Base-by-base conservation (phyloP, 2,329 filamentous ascomycete species). In the Pseudocercospora fuligena region DNA sequence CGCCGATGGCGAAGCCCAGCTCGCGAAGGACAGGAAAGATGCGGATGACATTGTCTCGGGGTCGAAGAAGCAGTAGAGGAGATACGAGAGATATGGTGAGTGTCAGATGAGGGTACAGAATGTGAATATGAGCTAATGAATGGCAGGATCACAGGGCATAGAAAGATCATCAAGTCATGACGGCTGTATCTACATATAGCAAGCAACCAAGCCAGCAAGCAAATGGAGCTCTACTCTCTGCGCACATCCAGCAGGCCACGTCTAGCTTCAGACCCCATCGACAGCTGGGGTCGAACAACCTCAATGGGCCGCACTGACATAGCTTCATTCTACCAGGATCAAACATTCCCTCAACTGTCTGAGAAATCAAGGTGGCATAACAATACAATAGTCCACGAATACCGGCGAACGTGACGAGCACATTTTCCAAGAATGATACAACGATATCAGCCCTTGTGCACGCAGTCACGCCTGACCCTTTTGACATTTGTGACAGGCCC, bases 11-110 rank as follows among this genome's bases (percentile, higher is more conserved):
- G 74, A 76, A 66, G 70, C 68, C 8, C 59, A 73, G 54, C 64
- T 76, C 11, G 74, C 70, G 12, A 74, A 77, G 71, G 73, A 77
- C 67, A 70, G 70, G 66, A 69, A 74, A 70, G 73, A 75, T 56
- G 66, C 70, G 21, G 72, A 73, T 49, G 70, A 74, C 43, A 59
- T 66, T 66, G 31, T 63, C 16, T 47, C 53, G 7, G 61, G 53
- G 19, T 53, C 25, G 2, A 58, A 58, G 56, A 67, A 67, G 66
- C 63, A 71, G 60, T 69, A 69, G 63, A 62, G 58, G 47, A 25
- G 12, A n/a, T 6, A 31, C 14, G 5, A n/a, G 4, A 19, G 51
- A 33, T 3, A 16, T 1, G 21, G 47, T 43, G 16, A 19, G 40
- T 43, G 40, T 19, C 16, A 8, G 40, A 3, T 43, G 1, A 3